Conservation (phyloP, 78 protist species). For the Carpediemonas membranifera region DNA sequence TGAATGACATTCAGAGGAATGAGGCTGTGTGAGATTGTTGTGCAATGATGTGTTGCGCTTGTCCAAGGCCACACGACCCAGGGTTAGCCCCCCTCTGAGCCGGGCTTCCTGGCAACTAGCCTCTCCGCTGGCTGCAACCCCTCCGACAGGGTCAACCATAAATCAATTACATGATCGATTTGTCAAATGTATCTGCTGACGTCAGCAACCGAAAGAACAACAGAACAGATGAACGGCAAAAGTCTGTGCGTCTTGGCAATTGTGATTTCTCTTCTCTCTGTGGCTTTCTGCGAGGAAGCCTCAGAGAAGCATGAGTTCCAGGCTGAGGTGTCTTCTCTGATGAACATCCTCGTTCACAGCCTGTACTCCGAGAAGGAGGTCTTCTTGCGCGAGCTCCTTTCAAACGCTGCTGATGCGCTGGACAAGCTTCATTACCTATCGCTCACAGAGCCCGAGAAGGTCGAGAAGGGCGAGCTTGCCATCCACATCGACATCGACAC, state of each 20-base stretch:
- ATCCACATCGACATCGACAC: constrained; percentile 18
- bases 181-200: no score
- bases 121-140: no score
- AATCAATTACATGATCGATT: no score
- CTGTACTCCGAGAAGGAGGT: constrained; percentile 91
- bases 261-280: neutral
- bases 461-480: constrained; percentile 10
- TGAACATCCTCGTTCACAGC: constrained; percentile 83
- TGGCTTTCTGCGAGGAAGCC: neutral
- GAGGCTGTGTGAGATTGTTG: no score
- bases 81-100: no score
- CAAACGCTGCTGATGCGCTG: constrained; percentile 39
- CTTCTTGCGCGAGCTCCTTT: constrained; percentile 79
- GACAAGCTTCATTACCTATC: constrained; percentile 80
- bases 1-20: no score
- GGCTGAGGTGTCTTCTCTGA: neutral
- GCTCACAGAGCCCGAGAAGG: constrained; percentile 56
- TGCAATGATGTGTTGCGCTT: no score
- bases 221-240: no score
- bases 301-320: neutral
- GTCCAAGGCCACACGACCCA: no score
- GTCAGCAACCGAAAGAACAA: no score
- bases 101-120: no score
- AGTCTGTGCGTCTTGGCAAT: neutral
- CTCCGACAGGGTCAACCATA: no score